These are phyloP conservation scores for Solanum pennellii DNA, from an alignment of 257 asterid genomes.

Conservation along the genomic window DNA sequence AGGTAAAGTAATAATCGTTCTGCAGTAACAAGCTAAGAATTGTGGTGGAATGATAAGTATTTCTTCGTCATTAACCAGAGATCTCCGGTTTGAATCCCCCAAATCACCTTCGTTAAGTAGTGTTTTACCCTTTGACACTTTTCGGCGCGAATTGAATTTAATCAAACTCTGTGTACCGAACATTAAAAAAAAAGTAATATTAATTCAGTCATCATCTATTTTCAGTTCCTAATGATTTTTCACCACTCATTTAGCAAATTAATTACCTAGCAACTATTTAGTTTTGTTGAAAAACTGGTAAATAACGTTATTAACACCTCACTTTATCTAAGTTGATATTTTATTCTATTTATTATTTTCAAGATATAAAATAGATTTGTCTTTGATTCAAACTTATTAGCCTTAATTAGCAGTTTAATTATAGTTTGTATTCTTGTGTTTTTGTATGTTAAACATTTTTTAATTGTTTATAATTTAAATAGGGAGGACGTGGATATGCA, in stretches of 20 bases:
- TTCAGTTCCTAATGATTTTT: not conserved
- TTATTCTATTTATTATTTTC: not conserved
- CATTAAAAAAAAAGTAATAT: no score
- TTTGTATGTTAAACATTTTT: not conserved
- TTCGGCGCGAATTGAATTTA: no score
- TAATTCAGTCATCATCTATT: no score
- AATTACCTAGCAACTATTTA: not conserved
- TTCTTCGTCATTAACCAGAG: fast-evolving
- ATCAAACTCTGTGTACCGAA: fast-evolving
- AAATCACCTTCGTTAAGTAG: fast-evolving
- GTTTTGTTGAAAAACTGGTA: not conserved
- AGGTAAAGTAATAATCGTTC: no score
- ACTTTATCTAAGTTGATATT: not conserved
- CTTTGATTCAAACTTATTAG: not conserved
- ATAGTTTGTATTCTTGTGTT: not conserved
- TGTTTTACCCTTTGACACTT: no score
- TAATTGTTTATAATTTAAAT: not conserved
- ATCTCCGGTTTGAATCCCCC: no score
- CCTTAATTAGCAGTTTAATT: not conserved
- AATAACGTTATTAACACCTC: not conserved
- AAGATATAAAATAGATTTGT: not conserved
- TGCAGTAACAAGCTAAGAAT: no score
- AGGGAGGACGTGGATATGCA: conserved; percentile 91
- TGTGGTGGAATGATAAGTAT: no score
- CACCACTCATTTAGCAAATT: not conserved